Evolutionary conservation across 345 rosid genomes (phyloP), one percentile per base, ranked within the genome.

Genomic region (Pseudoturritis turrita): DNA sequence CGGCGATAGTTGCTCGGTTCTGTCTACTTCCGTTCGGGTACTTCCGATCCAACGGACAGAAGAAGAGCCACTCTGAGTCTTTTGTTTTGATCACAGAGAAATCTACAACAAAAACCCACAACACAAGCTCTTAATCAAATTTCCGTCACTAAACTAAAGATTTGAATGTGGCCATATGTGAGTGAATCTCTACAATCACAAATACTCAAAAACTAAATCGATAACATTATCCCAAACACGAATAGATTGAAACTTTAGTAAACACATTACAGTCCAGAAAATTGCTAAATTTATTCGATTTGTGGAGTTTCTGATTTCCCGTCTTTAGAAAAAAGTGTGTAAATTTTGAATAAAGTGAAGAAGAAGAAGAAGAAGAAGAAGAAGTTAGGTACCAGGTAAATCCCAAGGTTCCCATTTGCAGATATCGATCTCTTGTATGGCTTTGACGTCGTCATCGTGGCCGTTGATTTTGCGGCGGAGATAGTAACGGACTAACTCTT

Each of bases 381-480:
- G 49, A 15, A 53, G 51, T 2, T 13, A 1, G 14, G 45, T 79
- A 91, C 96, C 88, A 62, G 99, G 99, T 60, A 95, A 84, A 72
- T 95, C 99, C 96, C 96, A 91, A 9, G 99, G 99, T 79, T 95
- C 99, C 81, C 84, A 62, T 80, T 84, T 92, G 60, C 98, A 95
- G 65, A 95, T 85, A 75, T 95, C 99, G 78, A 95, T 78, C 57
- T 88, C 98, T 2, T 80, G 71, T 55, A 95, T 95, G 4, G 88
- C 88, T 29, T 57, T 49, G 45, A 92, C 93, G 9, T 83, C 85
- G 10, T 79, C 58, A 39, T 87, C 72, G 5, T 77, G 67, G 2
- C 98, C 97, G 65, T 95, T 95, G 67, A 95, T 89, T 77, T 91
- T 95, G 65, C 49, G 47, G 11, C 93, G 76, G 66, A 94, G 79